Evolutionary conservation across 306 rosid species (phyloP).

Genomic region (Rubus idaeus): DNA sequence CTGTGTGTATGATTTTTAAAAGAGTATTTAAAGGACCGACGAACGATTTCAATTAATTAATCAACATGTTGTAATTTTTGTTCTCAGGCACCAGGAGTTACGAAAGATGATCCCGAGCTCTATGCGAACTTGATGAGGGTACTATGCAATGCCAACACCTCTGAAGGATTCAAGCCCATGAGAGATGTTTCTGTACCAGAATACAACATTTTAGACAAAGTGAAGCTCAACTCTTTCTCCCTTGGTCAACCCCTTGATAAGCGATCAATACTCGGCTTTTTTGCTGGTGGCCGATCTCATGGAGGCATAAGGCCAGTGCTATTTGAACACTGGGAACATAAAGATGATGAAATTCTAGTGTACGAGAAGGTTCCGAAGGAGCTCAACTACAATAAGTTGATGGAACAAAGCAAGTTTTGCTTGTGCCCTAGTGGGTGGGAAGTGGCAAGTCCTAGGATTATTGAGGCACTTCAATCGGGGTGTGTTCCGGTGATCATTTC

Average conservation of each 20-base stretch:
- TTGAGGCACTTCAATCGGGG: conserved; percentile 51
- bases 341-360: conserved; percentile 55
- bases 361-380: conserved; percentile 49
- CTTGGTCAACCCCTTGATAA: conserved; percentile 25
- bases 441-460: conserved; percentile 81
- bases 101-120: conserved; percentile 21
- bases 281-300: conserved; percentile 66
- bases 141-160: conserved; percentile 66
- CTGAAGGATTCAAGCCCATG: conserved; percentile 56
- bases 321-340: conserved; percentile 55
- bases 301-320: conserved; percentile 48
- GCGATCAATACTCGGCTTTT: conserved; percentile 60
- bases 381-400: conserved; percentile 31
- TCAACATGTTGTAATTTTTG: not conserved
- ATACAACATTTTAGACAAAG: conserved; percentile 32
- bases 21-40: too few relatives aligned
- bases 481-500: conserved; percentile 76
- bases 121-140: conserved; percentile 55
- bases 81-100: conserved; percentile 63
- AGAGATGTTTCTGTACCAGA: conserved; percentile 68
- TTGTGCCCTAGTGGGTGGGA: conserved; percentile 83
- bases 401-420: conserved; percentile 61
- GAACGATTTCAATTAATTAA: too few relatives aligned
- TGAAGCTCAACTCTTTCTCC: not conserved
- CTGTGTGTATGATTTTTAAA: too few relatives aligned